Evolutionary conservation across 2,329 filamentous ascomycete species (phyloP), one percentile per base, ranked within the genome.

Genomic region (Erysiphe pulchra): DNA sequence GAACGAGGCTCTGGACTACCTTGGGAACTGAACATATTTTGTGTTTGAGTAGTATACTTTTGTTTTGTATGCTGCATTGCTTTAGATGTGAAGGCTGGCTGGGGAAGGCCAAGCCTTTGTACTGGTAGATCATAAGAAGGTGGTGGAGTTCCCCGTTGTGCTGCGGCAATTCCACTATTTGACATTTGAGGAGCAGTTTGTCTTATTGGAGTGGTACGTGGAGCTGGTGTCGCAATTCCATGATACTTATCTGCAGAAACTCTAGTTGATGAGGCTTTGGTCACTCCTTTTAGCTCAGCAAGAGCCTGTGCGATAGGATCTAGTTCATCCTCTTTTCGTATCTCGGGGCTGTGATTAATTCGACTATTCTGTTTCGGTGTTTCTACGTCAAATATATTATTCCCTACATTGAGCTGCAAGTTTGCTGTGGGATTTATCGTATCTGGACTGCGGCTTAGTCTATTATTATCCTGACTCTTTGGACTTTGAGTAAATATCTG

Each of bases 51-150:
- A 18, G 80, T 75, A 56, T 87, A 94, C 60, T 85, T 85, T 54
- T 92, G 80, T 0, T 85, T 90, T 4, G 86, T 83, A 60, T 92
- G 82, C 57, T 93, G 83, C 92, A 98, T 98, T 42, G 90, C 83
- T 50, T 80, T 82, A 4, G 84, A 81, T 0, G 92, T 98, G 49
- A 92, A 84, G 1, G 90, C 90, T 2, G 87, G 85, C 48, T 87
- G 79, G 1, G 90, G 92, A 12, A 87, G 81, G 46, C 85, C 90
- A 4, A 95, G 70, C 48, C 82, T 72, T 57, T 80, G 82, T 41
- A 84, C 70, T 44, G 74, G 62, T 47, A 69, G 73, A 48, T 87
- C 80, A 56, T 94, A 95, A 0, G 81, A 83, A 4, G 87, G 87
- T 2, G 87, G 87, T 6, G 86, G 84, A 10, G 82, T 86, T 24